phyloP scores from a whole-genome alignment of 805 yeast genomes.

The Lipomyces starkeyi region DNA sequence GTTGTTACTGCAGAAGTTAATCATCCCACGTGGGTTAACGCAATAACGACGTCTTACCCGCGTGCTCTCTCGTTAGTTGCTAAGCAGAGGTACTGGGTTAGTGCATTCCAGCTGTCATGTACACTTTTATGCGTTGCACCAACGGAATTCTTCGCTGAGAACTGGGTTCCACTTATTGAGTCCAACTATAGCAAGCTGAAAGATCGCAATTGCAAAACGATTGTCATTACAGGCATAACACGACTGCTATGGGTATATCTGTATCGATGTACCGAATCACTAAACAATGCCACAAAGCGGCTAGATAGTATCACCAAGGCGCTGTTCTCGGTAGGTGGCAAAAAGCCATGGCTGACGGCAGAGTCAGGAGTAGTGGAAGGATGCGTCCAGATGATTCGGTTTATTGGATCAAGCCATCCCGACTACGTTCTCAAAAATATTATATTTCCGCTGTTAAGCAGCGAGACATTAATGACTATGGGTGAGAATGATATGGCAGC shows the following conservation, averaged over 20 bases:
- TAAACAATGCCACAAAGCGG: constrained; percentile 83
- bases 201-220: constrained; percentile 64
- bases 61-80: constrained; percentile 55
- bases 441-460: constrained; percentile 66
- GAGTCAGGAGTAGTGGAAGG: constrained; percentile 69
- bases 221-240: constrained; percentile 67
- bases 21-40: constrained; percentile 93
- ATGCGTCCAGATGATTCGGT: constrained; percentile 72
- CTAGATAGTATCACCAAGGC: constrained; percentile 67
- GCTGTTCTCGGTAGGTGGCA: constrained; percentile 56
- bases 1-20: constrained; percentile 90
- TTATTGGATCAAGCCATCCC: constrained; percentile 77
- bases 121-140: constrained; percentile 83
- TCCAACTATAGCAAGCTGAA: constrained; percentile 63
- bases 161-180: constrained; percentile 78
- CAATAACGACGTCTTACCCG: constrained; percentile 66
- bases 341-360: constrained; percentile 76
- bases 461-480: constrained; percentile 31
- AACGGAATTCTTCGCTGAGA: constrained; percentile 67
- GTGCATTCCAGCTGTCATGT: constrained; percentile 68
- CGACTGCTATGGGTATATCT: constrained; percentile 89
- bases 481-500: constrained; percentile 52
- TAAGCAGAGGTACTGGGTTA: constrained; percentile 64
- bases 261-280: constrained; percentile 83
- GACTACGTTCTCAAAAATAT: constrained; percentile 81